Evolutionary conservation across 176 grass and related monocot genomes (phyloP), one percentile per base, ranked within the genome.

Genomic region (Raddia distichophylla): DNA sequence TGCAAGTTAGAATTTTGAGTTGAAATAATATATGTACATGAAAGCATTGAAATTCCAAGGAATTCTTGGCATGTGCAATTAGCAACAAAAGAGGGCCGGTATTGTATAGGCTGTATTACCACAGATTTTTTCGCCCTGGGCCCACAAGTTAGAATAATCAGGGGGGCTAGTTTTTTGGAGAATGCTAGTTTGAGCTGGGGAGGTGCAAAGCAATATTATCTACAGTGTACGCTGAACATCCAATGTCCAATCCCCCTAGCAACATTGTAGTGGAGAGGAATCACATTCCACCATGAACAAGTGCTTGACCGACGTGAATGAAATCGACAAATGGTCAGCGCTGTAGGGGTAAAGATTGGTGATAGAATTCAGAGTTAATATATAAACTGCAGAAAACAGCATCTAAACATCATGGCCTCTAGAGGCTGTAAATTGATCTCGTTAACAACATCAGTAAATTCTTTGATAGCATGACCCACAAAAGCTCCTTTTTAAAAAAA

Each of bases 241-340:
- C 56, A 80, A 89, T 75, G 64, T 48, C 17, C 52, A 35, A 89
- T 85, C 79, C 51, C 59, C 77, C 44, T 66, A 18, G 47, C 81
- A 46, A 5, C 37, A 60, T 71, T 43, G 59, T 54, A 76, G 82
- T 77, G 72, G 72, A 12, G 37, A 77, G 16, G 78, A 46, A 77
- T 73, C 78, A 34, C 78, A 82, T 86, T 90, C 88, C 87, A 76
- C 59, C 67, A 82, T 65, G 50, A 78, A 60, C 34, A 32, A 19
- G 49, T 51, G 11, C 27, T 81, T 79, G 69, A 34, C 43, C 2
- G 51, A 13, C 51, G 53, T 4, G 6, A 60, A 75, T 40, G 69
- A 75, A 51, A 79, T 45, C 47, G 64, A 47, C 18, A 57, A 59
- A 8, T 58, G 44, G 71, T 89, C 71, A 81, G 53, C 53, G 12